Percentiles rank a stretch among this genome's conserved stretches.
These are phyloP conservation scores for Fraxinus pennsylvanica DNA, from an alignment of 257 asterid species.

Conservation along the genomic window DNA sequence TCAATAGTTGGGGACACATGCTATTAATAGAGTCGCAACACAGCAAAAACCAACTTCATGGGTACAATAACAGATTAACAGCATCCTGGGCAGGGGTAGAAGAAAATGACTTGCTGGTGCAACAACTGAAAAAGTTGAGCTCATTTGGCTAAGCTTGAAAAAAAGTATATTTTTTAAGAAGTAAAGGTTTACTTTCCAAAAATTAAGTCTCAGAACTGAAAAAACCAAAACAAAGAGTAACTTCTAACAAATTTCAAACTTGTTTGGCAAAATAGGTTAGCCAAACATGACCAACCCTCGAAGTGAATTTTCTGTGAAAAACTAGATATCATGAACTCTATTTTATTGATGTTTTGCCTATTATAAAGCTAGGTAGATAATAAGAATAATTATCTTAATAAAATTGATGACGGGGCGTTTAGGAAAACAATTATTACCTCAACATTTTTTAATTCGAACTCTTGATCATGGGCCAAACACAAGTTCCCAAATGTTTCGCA, in stretches of 20 bases:
- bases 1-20: not conserved
- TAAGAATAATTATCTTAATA: not conserved
- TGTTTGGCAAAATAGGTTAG: not conserved
- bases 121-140: not conserved
- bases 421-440: conserved; percentile 52
- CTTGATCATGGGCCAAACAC: conserved; percentile 82
- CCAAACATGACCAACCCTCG: not conserved
- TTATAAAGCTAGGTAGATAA: not conserved
- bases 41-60: not conserved
- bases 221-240: not conserved
- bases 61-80: not conserved
- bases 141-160: not conserved
- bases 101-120: not conserved
- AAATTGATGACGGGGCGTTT: not conserved
- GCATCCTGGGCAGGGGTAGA: not conserved
- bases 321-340: not conserved
- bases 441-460: conserved; percentile 75
- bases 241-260: not conserved
- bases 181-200: too few relatives aligned
- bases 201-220: not conserved
- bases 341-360: not conserved
- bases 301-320: not conserved
- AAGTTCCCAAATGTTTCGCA: conserved; percentile 91
- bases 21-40: not conserved
- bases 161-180: too few relatives aligned